These are phyloP conservation scores for Scortechinia acanthostroma DNA, from an alignment of 2,329 filamentous ascomycete species.

Conservation along the genomic window DNA sequence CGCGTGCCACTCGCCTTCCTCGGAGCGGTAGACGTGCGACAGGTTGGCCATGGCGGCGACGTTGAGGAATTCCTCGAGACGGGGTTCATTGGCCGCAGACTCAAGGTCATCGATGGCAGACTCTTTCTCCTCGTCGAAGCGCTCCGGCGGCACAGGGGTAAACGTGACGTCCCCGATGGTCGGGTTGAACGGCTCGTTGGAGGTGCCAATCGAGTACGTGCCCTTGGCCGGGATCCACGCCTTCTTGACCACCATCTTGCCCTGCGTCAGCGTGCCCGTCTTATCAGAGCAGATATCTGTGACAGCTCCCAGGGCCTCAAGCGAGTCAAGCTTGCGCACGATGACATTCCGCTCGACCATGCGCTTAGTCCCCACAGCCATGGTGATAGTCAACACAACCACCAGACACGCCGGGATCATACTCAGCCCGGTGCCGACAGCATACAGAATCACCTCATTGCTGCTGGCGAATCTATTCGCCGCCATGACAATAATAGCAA, in stretches of 20 bases:
- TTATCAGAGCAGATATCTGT: slow-evolving; percentile 67
- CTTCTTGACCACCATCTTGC: slow-evolving; percentile 59
- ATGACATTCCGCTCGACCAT: slow-evolving; percentile 76
- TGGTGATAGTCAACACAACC: slow-evolving; percentile 69
- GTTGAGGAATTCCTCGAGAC: slow-evolving; percentile 47
- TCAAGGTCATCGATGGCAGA: slow-evolving; percentile 19
- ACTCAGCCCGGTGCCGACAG: slow-evolving; percentile 43
- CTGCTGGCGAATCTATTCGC: slow-evolving; percentile 75
- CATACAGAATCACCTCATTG: slow-evolving; percentile 69
- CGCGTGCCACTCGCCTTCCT: slow-evolving; percentile 66
- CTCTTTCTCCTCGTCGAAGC: slow-evolving; percentile 13
- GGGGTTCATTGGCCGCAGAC: slow-evolving; percentile 30
- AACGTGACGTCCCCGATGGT: slow-evolving; percentile 31
- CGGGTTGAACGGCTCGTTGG: slow-evolving; percentile 41
- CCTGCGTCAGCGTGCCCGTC: slow-evolving; percentile 61
- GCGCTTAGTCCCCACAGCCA: slow-evolving; percentile 70
- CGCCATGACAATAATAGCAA: slow-evolving; percentile 72
- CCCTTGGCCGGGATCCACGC: slow-evolving; percentile 43
- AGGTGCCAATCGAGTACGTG: slow-evolving; percentile 40
- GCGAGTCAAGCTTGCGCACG: slow-evolving; percentile 69
- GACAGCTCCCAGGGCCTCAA: slow-evolving; percentile 76
- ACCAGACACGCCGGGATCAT: slow-evolving; percentile 74
- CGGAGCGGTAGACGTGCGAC: slow-evolving; percentile 48
- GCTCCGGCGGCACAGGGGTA: slow-evolving; percentile 15
- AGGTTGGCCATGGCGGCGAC: slow-evolving; percentile 61